Conservation (phyloP, 768 basidiomycete species). For the Hypholoma fasciculare region DNA sequence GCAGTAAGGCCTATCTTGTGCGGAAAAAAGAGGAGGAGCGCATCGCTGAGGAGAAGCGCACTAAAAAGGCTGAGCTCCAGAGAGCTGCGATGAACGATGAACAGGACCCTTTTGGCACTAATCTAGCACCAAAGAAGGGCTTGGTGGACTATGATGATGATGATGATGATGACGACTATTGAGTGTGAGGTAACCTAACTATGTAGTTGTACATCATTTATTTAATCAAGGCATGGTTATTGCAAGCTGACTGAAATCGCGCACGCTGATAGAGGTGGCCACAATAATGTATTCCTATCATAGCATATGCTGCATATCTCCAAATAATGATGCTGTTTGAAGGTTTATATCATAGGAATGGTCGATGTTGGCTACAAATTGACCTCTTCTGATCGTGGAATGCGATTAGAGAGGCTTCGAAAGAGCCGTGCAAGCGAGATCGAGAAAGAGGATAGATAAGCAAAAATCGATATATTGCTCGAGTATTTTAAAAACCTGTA, state of each 20-base stretch:
- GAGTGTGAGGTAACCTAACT: not conserved
- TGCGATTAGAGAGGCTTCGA: constrained; percentile 42
- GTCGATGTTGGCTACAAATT: constrained; percentile 34
- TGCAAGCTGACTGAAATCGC: no score
- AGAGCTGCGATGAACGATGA: constrained; percentile 31
- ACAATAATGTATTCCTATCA: constrained; percentile 23
- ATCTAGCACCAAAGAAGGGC: constrained; percentile 38
- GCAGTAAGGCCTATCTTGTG: constrained; percentile 79
- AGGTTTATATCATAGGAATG: constrained; percentile 19
- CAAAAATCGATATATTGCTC: constrained; percentile 9
- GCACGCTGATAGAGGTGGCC: no score
- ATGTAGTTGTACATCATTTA: not conserved
- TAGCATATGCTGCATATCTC: constrained; percentile 10
- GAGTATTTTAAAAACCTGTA: constrained; percentile 22
- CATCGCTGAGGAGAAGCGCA: constrained; percentile 68
- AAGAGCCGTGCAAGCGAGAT: constrained; percentile 28
- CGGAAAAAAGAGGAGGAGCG: constrained; percentile 73
- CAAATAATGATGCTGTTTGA: constrained; percentile 15
- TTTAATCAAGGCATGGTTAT: no score
- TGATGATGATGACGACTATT: constrained; percentile 28
- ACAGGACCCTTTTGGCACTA: constrained; percentile 73
- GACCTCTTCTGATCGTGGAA: constrained; percentile 32
- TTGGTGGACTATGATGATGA: constrained; percentile 62
- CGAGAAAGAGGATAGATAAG: not conserved
- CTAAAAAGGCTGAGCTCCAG: constrained; percentile 54